Percentiles rank a stretch among this genome's conserved stretches.
Evolutionary conservation across 2,329 filamentous ascomycete genomes (phyloP).

Genomic region (Teratosphaeriaceae sp.): DNA sequence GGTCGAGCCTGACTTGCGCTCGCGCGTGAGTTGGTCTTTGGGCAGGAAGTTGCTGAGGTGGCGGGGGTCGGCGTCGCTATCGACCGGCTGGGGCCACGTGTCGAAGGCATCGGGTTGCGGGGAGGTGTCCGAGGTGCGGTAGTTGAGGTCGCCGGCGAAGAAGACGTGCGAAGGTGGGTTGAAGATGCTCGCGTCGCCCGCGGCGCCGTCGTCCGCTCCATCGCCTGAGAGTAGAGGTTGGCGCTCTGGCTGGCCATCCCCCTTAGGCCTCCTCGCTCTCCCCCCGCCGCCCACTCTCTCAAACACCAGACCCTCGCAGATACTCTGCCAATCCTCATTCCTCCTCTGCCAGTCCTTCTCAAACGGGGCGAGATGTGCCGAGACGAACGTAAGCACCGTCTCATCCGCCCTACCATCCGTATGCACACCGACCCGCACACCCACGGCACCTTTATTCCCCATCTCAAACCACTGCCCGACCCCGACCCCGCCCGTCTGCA

Average conservation of each 20-base stretch:
- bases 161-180: slow-evolving; percentile 71
- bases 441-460: slow-evolving; percentile 94
- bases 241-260: slow-evolving; percentile 20
- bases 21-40: slow-evolving; percentile 71
- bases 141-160: slow-evolving; percentile 89
- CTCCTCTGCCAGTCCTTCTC: slow-evolving; percentile 68
- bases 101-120: slow-evolving; percentile 53
- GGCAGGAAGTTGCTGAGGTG: slow-evolving; percentile 63
- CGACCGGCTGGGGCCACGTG: slow-evolving; percentile 56
- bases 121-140: slow-evolving; percentile 66
- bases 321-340: slow-evolving; percentile 82
- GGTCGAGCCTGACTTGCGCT: slow-evolving; percentile 61
- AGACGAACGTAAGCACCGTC: slow-evolving; percentile 69
- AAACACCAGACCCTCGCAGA: slow-evolving; percentile 76
- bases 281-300: slow-evolving; percentile 9
- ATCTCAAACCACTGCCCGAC: slow-evolving; percentile 73
- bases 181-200: slow-evolving; percentile 48
- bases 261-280: slow-evolving; percentile 4
- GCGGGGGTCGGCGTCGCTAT: slow-evolving; percentile 44
- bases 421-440: slow-evolving; percentile 60
- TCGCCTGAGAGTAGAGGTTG: slow-evolving; percentile 28
- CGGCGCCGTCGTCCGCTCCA: slow-evolving; percentile 13
- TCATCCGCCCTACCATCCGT: slow-evolving; percentile 29
- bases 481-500: slow-evolving; percentile 77
- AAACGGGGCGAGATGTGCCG: slow-evolving; percentile 82